Conservation (phyloP, 2,329 filamentous ascomycete species). For the Neofusicoccum ribis region DNA sequence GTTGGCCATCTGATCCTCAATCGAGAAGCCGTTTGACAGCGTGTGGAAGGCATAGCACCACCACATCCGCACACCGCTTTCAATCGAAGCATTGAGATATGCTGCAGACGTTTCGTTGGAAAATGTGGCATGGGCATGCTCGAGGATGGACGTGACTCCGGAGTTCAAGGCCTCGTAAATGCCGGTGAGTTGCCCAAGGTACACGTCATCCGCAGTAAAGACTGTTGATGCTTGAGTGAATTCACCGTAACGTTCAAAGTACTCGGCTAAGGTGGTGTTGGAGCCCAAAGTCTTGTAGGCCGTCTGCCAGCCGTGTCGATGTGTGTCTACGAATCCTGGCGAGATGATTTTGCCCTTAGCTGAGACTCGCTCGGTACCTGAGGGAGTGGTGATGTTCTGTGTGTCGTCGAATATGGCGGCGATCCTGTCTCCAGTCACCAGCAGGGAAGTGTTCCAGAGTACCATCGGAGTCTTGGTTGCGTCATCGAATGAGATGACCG, state of each 20-base stretch:
- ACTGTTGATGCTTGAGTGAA: constrained; percentile 4
- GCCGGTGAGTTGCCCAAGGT: constrained; percentile 35
- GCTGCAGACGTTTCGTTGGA: constrained; percentile 45
- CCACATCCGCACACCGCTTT: constrained; percentile 49
- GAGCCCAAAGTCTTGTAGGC: constrained; percentile 54
- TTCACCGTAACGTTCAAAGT: constrained; percentile 19
- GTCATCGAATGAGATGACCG: constrained; percentile 45
- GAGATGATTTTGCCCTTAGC: constrained; percentile 52
- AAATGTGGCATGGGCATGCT: constrained; percentile 54
- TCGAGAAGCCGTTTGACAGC: constrained; percentile 22
- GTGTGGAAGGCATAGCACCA: constrained; percentile 49
- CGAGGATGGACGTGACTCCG: constrained; percentile 54
- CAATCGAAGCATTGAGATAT: constrained; percentile 49
- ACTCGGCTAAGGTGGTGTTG: constrained; percentile 44
- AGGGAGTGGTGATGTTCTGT: constrained; percentile 28
- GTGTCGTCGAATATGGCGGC: constrained; percentile 30
- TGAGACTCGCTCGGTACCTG: constrained; percentile 45
- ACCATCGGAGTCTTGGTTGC: constrained; percentile 36
- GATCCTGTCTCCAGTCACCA: constrained; percentile 44
- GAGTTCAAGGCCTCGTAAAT: constrained; percentile 53
- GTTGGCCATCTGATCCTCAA: constrained; percentile 20
- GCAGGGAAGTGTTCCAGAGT: constrained; percentile 43
- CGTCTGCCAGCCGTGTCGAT: constrained; percentile 54
- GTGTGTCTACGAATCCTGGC: constrained; percentile 59
- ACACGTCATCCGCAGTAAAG: constrained; percentile 28